phyloP scores from a whole-genome alignment of 768 basidiomycete genomes.

The Lentinula guzmanii region DNA sequence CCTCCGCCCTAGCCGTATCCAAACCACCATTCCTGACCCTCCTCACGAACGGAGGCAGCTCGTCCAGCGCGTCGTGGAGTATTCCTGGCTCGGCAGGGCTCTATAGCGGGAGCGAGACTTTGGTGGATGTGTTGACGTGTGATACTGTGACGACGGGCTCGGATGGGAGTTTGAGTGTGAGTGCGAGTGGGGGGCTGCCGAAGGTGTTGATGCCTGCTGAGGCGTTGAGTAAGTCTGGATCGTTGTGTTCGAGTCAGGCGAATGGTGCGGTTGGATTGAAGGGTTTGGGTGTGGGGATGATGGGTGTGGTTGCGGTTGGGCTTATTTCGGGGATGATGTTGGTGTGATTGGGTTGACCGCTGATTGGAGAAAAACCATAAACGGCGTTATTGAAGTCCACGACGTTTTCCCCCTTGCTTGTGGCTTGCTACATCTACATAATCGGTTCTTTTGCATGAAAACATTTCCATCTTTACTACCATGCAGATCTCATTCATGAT shows the following conservation, averaged over 20 bases:
- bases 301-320: slow-evolving; percentile 5
- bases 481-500: too few species aligned
- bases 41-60: slow-evolving; percentile 43
- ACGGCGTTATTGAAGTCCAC: too few species aligned
- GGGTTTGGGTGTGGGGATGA: neutral
- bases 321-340: neutral
- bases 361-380: too few species aligned
- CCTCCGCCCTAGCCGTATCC: slow-evolving; percentile 38
- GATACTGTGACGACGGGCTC: slow-evolving; percentile 25
- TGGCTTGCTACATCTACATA: too few species aligned
- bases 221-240: slow-evolving; percentile 14
- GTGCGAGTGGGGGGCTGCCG: slow-evolving; percentile 39
- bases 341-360: neutral
- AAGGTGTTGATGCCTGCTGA: slow-evolving; percentile 23
- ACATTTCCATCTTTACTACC: too few species aligned
- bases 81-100: slow-evolving; percentile 29
- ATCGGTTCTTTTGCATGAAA: too few species aligned
- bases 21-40: slow-evolving; percentile 54
- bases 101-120: slow-evolving; percentile 32
- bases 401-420: too few species aligned
- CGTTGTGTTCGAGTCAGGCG: slow-evolving; percentile 12
- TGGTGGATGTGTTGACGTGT: slow-evolving; percentile 54
- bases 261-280: neutral
- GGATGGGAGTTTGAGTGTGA: slow-evolving; percentile 34
- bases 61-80: slow-evolving; percentile 15